These are phyloP conservation scores for Xylariales sp. DNA, from an alignment of 2,329 filamentous ascomycete genomes.

Conservation along the genomic window DNA sequence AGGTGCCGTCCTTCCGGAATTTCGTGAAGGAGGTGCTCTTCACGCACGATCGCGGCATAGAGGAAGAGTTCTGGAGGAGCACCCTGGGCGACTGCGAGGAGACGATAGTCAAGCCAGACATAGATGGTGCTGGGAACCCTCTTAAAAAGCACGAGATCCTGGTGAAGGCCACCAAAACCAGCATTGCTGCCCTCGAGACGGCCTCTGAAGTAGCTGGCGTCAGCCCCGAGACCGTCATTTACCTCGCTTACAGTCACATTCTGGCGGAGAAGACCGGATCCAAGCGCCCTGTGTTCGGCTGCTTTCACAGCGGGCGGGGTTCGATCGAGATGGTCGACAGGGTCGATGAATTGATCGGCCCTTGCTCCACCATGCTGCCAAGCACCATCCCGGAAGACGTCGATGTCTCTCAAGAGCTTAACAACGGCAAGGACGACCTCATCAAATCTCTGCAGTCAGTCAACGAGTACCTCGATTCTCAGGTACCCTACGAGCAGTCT, in stretches of 20 bases:
- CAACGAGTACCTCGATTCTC: constrained; percentile 7
- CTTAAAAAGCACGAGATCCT: constrained; percentile 5
- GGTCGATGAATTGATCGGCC: constrained; percentile 7
- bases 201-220: constrained; percentile 1
- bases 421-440: constrained; percentile 4
- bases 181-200: neutral
- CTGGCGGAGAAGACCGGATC: constrained; percentile 8
- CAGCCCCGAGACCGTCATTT: constrained; percentile 6
- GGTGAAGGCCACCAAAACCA: constrained; percentile 4
- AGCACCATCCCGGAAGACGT: constrained; percentile 6
- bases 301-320: constrained; percentile 7
- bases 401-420: constrained; percentile 2
- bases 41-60: constrained; percentile 2
- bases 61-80: constrained; percentile 5
- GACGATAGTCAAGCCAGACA: constrained; percentile 6
- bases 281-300: constrained; percentile 7
- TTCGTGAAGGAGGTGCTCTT: constrained; percentile 7
- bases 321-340: constrained; percentile 5
- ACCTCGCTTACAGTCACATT: constrained; percentile 8
- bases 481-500: constrained; percentile 10
- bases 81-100: constrained; percentile 4
- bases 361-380: constrained; percentile 11
- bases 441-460: constrained; percentile 4
- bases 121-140: constrained; percentile 1
- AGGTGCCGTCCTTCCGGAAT: constrained; percentile 6